A percentile compares a stretch with the other conserved stretches of the same genome.
Evolutionary conservation across 805 yeast species (phyloP).

Genomic region (Starmerella ratchasimensis): DNA sequence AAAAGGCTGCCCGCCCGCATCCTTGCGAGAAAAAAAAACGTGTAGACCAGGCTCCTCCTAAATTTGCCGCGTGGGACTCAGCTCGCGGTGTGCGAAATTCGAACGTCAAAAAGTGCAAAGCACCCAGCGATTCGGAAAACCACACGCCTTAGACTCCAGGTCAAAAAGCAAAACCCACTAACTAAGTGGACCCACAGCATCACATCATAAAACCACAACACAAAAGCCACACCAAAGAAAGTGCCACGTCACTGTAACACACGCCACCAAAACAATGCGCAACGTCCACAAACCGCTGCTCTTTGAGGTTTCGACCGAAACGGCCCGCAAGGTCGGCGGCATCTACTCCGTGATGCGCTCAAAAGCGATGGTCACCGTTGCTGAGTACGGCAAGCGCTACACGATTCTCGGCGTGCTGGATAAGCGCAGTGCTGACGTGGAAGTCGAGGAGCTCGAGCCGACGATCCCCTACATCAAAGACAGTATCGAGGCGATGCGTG

Average conservation of each 20-base stretch:
- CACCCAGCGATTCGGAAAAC: too few species aligned
- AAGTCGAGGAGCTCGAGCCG: slow-evolving; percentile 55
- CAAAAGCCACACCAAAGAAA: neutral
- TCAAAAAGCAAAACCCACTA: too few species aligned
- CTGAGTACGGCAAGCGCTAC: slow-evolving; percentile 80
- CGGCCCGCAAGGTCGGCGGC: slow-evolving; percentile 95
- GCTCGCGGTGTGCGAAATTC: too few species aligned
- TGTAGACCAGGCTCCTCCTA: too few species aligned
- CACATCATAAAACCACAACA: neutral
- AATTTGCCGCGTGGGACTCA: too few species aligned
- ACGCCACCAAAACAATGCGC: slow-evolving; percentile 28
- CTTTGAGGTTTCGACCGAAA: slow-evolving; percentile 93
- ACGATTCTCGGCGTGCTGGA: slow-evolving; percentile 78
- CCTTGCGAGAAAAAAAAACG: too few species aligned
- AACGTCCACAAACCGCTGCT: slow-evolving; percentile 77
- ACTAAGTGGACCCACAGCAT: too few species aligned
- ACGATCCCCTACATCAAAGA: slow-evolving; percentile 37
- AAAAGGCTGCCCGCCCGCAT: too few species aligned
- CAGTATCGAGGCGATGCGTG: slow-evolving; percentile 63
- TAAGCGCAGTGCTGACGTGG: slow-evolving; percentile 54
- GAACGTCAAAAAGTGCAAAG: too few species aligned
- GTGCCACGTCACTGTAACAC: neutral
- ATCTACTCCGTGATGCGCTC: slow-evolving; percentile 93
- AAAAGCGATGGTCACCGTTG: slow-evolving; percentile 90
- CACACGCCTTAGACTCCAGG: too few species aligned